Base-by-base conservation (phyloP, 2,329 filamentous ascomycete genomes). In the Pezicula rhizophila region DNA sequence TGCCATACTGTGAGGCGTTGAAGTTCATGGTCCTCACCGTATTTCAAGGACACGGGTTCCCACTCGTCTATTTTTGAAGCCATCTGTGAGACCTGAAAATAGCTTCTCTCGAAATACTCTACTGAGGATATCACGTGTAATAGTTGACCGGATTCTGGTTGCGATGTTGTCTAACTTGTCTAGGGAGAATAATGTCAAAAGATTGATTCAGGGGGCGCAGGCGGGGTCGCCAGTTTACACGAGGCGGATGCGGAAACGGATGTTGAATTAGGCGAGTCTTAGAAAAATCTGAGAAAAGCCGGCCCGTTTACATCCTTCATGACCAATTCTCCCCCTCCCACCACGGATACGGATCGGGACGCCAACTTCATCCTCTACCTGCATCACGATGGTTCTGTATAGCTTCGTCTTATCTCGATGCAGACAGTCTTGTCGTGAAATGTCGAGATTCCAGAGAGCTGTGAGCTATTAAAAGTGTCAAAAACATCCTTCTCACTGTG, bases 161-260 rank as follows among this genome's bases (percentile, higher is more conserved):
- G 23, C 23, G 23, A 7, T 23, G 23, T 23, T 23, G 23, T 23
- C 23, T 23, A 23, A 23, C 23, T 23, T 23, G 23, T 23, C 23
- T 23, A 4, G 6, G 23, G 23, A 23, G 23, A 23, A 23, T 23
- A 23, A 23, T 23, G 6, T 23, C 23, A 23, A 7, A 7, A 23
- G 23, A 23, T 23, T 2, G 23, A 23, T 2, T 23, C 23, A 5
- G 23, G 23, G 23, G 23, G 23, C 23, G 4, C 5, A 23, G 23
- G 23, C 6, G 23, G 23, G 23, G 23, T 23, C 23, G 6, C 5
- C 23, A 7, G 33, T 35, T 35, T 14, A 15, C 12, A 4, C 20
- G 11, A 31, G n/a, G 14, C 46, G 46, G 41, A 34, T 6, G 28
- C 47, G 47, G 47, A 45, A 14, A 23, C 46, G 40, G 46, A 48